Percentiles rank a stretch among this genome's conserved stretches.
Evolutionary conservation across 139 green algal species (phyloP).

Genomic region (Edaphochlamys debaryana): DNA sequence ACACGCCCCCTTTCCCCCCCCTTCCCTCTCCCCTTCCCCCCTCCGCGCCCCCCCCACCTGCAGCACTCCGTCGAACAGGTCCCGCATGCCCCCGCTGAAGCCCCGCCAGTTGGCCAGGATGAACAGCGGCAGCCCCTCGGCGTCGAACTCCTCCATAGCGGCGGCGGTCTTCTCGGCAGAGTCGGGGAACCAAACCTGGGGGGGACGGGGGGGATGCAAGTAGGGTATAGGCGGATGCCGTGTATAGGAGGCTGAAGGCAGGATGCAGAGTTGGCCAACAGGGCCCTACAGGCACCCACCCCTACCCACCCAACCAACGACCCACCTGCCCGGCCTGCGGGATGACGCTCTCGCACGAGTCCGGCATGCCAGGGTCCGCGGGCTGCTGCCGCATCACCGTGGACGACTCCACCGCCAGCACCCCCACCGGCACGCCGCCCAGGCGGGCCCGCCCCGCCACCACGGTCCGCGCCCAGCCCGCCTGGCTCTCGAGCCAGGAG

Average conservation of each 20-base stretch:
- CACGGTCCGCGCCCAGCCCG: slow-evolving; percentile 92
- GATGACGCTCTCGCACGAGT: slow-evolving; percentile 79
- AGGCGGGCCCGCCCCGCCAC: slow-evolving; percentile 93
- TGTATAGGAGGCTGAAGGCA: no score
- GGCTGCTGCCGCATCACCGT: slow-evolving; percentile 85
- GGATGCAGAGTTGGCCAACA: no score
- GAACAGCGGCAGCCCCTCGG: slow-evolving; percentile 96
- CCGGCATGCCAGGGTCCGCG: slow-evolving; percentile 91
- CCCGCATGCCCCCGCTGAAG: slow-evolving; percentile 96
- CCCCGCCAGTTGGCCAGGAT: slow-evolving; percentile 99
- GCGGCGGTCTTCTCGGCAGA: slow-evolving; percentile 95
- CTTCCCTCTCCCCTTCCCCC: neutral
- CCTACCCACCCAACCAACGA: neutral
- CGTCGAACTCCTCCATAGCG: slow-evolving; percentile 97
- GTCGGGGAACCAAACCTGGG: slow-evolving; percentile 98
- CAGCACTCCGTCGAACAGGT: slow-evolving; percentile 98
- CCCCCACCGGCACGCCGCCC: slow-evolving; percentile 90
- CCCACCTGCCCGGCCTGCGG: slow-evolving; percentile 68
- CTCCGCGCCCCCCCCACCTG: no score
- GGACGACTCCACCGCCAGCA: slow-evolving; percentile 94
- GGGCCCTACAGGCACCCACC: no score
- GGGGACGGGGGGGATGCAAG: no score
- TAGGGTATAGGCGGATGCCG: no score
- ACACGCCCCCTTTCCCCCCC: no score
- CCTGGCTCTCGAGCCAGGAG: slow-evolving; percentile 87